A percentile compares a stretch with the other conserved stretches of the same genome.
phyloP scores from a whole-genome alignment of 2,329 filamentous ascomycete genomes.

The Celoporthe dispersa region DNA sequence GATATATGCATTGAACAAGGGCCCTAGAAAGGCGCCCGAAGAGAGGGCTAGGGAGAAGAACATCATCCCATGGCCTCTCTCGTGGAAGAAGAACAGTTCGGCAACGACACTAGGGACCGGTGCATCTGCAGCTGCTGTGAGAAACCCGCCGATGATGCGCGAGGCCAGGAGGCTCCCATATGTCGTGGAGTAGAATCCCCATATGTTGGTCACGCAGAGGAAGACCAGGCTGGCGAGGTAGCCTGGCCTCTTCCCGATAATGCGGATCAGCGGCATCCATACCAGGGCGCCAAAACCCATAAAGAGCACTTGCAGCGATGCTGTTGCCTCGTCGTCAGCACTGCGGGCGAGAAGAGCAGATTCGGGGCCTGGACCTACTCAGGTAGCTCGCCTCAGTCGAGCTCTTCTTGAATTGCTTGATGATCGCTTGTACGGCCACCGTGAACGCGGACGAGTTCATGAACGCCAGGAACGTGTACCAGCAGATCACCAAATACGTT shows the following conservation, averaged over 20 bases:
- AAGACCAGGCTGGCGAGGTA: slow-evolving; percentile 4
- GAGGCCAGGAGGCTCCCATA: slow-evolving; percentile 14
- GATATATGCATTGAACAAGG: slow-evolving; percentile 15
- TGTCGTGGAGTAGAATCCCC: slow-evolving; percentile 12
- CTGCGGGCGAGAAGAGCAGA: not conserved
- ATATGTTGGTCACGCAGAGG: slow-evolving; percentile 16
- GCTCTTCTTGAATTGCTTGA: slow-evolving; percentile 7
- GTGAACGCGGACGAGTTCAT: slow-evolving; percentile 18
- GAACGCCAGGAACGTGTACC: slow-evolving; percentile 15
- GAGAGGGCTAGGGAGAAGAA: slow-evolving; percentile 15
- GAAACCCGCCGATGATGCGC: slow-evolving; percentile 6
- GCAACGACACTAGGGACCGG: slow-evolving; percentile 15
- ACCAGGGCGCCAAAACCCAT: slow-evolving; percentile 11
- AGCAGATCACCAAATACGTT: slow-evolving; percentile 19
- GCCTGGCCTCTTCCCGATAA: slow-evolving; percentile 18
- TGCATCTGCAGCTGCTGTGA: slow-evolving; percentile 10
- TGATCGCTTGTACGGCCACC: slow-evolving; percentile 9
- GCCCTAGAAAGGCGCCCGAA: slow-evolving; percentile 10
- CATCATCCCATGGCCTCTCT: slow-evolving; percentile 18
- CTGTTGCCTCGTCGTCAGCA: not conserved
- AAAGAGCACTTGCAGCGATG: slow-evolving; percentile 12
- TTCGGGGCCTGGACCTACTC: not conserved
- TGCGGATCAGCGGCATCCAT: slow-evolving; percentile 16
- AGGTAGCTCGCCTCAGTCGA: slow-evolving; percentile 16
- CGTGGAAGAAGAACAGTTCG: slow-evolving; percentile 18